Evolutionary conservation across 2,329 filamentous ascomycete genomes (phyloP).

Genomic region (Penicillium sp.): DNA sequence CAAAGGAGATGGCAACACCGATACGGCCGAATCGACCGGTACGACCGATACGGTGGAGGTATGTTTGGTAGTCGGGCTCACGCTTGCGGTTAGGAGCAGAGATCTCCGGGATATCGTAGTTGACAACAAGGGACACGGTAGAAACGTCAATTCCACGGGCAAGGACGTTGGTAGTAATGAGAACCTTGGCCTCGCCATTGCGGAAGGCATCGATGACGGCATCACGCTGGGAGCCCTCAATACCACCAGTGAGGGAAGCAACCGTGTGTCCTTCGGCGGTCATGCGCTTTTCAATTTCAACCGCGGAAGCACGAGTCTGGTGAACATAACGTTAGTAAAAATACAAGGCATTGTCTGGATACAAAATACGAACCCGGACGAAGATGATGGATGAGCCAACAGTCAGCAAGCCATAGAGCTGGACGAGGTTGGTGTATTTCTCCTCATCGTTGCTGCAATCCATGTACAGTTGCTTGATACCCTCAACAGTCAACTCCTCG

Average conservation of each 20-base stretch:
- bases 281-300: slow-evolving; percentile 86
- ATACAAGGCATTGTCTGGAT: background rate
- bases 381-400: slow-evolving; percentile 98
- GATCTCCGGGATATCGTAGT: slow-evolving; percentile 84
- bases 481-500: slow-evolving; percentile 92
- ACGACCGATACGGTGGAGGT: slow-evolving; percentile 95
- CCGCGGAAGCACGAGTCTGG: slow-evolving; percentile 83
- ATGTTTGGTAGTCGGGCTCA: slow-evolving; percentile 86
- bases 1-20: slow-evolving; percentile 93
- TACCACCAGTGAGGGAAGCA: slow-evolving; percentile 84
- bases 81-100: slow-evolving; percentile 64
- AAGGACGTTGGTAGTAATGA: slow-evolving; percentile 97
- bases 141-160: slow-evolving; percentile 93
- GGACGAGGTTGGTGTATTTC: slow-evolving; percentile 88
- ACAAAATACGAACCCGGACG: slow-evolving; percentile 70
- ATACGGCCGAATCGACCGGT: slow-evolving; percentile 97
- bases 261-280: slow-evolving; percentile 87
- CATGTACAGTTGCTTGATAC: slow-evolving; percentile 97
- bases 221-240: slow-evolving; percentile 84
- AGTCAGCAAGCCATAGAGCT: slow-evolving; percentile 94
- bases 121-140: slow-evolving; percentile 96
- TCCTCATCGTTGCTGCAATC: slow-evolving; percentile 82
- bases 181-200: slow-evolving; percentile 84
- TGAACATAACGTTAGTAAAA: slow-evolving; percentile 27
- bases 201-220: slow-evolving; percentile 85